These are phyloP conservation scores for Penicillium griseofulvum DNA, from an alignment of 2,329 filamentous ascomycete genomes.

Conservation along the genomic window DNA sequence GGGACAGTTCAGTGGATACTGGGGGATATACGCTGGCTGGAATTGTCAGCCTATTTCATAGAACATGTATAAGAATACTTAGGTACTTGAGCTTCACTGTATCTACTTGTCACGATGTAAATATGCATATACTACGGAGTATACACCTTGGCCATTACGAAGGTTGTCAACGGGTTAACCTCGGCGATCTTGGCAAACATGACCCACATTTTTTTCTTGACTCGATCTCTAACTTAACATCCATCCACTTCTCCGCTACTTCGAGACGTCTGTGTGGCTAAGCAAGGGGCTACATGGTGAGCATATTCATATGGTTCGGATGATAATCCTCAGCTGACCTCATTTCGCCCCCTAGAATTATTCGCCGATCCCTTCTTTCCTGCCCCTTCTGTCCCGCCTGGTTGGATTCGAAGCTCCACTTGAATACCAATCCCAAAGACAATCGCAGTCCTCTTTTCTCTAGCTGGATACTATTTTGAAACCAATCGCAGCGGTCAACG, in stretches of 20 bases:
- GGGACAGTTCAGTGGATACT: background rate
- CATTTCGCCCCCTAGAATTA: background rate
- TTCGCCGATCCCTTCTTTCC: slow-evolving; percentile 1
- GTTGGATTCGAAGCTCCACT: background rate
- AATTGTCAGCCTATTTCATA: background rate
- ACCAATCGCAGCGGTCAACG: slow-evolving; percentile 1
- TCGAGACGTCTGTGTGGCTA: slow-evolving; percentile 4
- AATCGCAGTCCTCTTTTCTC: background rate
- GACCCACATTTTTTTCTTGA: background rate
- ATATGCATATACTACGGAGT: background rate
- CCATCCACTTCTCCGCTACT: slow-evolving; percentile 11
- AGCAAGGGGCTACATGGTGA: slow-evolving; percentile 9
- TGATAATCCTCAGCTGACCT: slow-evolving; percentile 7
- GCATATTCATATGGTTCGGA: background rate
- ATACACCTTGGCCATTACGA: background rate
- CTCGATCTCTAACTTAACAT: background rate
- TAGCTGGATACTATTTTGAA: background rate
- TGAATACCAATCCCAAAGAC: background rate
- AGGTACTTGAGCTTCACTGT: background rate
- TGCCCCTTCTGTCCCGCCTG: slow-evolving; percentile 10
- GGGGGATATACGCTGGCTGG: background rate
- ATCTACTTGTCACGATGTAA: background rate
- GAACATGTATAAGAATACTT: background rate
- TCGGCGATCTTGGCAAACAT: slow-evolving; percentile 4
- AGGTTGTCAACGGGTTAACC: background rate